Percentiles rank a stretch among this genome's conserved stretches.
These are phyloP conservation scores for Wallacemonas sp. DNA, from an alignment of 208 protist species.

Conservation along the genomic window DNA sequence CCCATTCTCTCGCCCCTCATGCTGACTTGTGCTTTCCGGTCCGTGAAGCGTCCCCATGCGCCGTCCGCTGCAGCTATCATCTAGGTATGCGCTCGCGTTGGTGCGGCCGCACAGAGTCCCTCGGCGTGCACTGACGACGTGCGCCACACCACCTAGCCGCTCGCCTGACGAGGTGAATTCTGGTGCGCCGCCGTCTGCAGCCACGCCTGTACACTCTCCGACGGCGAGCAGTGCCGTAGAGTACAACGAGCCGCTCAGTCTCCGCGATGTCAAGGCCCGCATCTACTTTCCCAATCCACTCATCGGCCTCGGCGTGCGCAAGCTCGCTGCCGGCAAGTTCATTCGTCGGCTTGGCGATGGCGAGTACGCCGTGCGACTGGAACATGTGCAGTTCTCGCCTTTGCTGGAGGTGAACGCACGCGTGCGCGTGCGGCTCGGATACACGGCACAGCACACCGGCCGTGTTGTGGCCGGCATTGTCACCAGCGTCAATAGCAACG, in stretches of 20 bases:
- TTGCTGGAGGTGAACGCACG: slow-evolving; percentile 77
- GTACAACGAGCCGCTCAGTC: neutral
- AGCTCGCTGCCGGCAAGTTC: slow-evolving; percentile 63
- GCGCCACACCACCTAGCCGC: no score
- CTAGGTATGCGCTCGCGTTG: no score
- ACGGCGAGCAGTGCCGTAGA: no score
- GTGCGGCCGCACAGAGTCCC: no score
- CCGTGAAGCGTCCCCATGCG: no score
- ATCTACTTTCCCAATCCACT: slow-evolving; percentile 69
- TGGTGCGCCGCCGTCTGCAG: no score
- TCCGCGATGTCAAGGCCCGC: slow-evolving; percentile 16
- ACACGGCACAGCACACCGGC: slow-evolving; percentile 22
- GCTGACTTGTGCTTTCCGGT: no score
- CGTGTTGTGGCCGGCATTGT: slow-evolving; percentile 71
- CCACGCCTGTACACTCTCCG: no score
- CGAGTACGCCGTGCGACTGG: slow-evolving; percentile 68
- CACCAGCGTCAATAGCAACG: slow-evolving; percentile 79
- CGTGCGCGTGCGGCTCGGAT: slow-evolving; percentile 56
- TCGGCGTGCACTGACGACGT: no score
- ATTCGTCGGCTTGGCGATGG: slow-evolving; percentile 45
- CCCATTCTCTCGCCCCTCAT: no score
- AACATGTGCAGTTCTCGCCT: slow-evolving; percentile 63
- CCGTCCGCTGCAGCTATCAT: no score
- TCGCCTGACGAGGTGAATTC: no score
- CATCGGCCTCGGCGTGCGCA: slow-evolving; percentile 57